phyloP scores from a whole-genome alignment of 2,329 filamentous ascomycete species.

The Penicillium decumbens region DNA sequence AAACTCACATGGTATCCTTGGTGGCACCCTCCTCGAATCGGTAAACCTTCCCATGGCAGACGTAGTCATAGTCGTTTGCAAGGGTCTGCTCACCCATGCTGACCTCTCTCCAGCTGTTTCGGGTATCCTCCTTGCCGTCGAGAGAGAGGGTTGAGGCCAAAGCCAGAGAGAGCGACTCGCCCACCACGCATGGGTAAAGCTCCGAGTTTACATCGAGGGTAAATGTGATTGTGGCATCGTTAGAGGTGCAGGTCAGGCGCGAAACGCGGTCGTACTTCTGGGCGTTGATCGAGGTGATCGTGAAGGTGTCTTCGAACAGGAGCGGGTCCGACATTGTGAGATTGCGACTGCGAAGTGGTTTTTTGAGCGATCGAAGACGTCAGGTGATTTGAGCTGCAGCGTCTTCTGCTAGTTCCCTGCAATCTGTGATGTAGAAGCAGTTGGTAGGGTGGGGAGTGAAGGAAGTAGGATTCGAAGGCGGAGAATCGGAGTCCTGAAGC shows the following conservation, averaged over 20 bases:
- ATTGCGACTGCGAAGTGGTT: slow-evolving; percentile 33
- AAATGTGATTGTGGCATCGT: slow-evolving; percentile 70
- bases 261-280: slow-evolving; percentile 94
- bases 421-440: not conserved
- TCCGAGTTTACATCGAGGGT: slow-evolving; percentile 92
- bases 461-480: slow-evolving; percentile 17
- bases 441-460: slow-evolving; percentile 1
- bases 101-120: slow-evolving; percentile 73
- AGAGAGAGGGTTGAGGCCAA: slow-evolving; percentile 80
- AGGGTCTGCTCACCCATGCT: slow-evolving; percentile 55
- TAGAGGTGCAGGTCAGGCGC: slow-evolving; percentile 71
- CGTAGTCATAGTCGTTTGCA: slow-evolving; percentile 50
- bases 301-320: slow-evolving; percentile 91
- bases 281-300: slow-evolving; percentile 70
- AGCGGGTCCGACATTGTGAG: slow-evolving; percentile 70
- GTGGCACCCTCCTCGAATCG: slow-evolving; percentile 53
- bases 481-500: slow-evolving; percentile 22
- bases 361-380: not conserved
- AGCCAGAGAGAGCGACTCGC: slow-evolving; percentile 74
- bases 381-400: not conserved
- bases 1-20: slow-evolving; percentile 76
- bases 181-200: slow-evolving; percentile 70
- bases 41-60: slow-evolving; percentile 51
- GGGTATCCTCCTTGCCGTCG: slow-evolving; percentile 73
- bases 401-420: not conserved